Evolutionary conservation across 1,139 yeast genomes (phyloP), one percentile per base, ranked within the genome.

Genomic region (Pichia sp.): DNA sequence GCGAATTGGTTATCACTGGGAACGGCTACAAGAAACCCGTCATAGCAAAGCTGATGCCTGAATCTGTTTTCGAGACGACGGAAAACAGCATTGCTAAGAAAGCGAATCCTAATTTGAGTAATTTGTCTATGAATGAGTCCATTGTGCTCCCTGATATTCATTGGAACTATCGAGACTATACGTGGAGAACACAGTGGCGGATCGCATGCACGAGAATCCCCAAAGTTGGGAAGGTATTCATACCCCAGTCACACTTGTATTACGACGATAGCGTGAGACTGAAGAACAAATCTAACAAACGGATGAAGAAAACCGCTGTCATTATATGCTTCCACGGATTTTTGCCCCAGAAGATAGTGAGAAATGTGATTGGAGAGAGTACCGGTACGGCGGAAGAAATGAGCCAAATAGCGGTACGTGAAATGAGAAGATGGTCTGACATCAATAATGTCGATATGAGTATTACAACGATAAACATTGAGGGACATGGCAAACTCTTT

Each of bases 321-420:
- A 58, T 72, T 1, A 57, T 74, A 22, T 67, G 72, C 2, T 60
- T 72, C 5, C 80, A 74, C 53, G 70, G 72, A 12, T 74, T 71
- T 49, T 58, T 70, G 25, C 79, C 80, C 1, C 63, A 65, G 21
- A 74, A 72, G 42, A 58, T 73, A 52, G 74, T 69, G 12, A 59
- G 62, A 46, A 50, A 66, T 6, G 51, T 69, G 29, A 60, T 72
- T 18, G 76, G 74, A 0, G 71, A 66, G 34, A 48, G 64, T 9
- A 70, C 76, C 0, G 76, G 75, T 0, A 63, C 56, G 27, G 60
- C 77, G 1, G 48, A 55, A 9, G 47, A 49, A 18, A 58, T 67
- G 44, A 62, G 61, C 2, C 55, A 56, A 14, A 53, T 53, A 24
- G 69, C 74, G 0, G 51, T 63, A 1, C 52, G 52, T 22, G 66